Evolutionary conservation across 331 rosid genomes (phyloP).

Genomic region (Phaseolus coccineus): DNA sequence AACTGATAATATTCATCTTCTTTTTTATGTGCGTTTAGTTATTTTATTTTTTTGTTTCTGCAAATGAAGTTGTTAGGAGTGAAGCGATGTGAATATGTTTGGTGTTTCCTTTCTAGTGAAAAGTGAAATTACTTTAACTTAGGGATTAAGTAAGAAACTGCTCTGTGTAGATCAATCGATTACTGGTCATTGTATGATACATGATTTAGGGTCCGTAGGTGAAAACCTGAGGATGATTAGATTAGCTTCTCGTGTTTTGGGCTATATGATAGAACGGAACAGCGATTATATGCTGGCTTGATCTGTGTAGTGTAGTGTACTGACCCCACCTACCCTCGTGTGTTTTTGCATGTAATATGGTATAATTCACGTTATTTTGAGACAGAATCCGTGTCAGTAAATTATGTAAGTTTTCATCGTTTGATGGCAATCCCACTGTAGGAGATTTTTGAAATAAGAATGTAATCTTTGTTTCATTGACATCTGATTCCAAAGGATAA

Average conservation of each 20-base stretch:
- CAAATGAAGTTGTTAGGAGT: slow-evolving; percentile 24
- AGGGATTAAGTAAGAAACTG: slow-evolving; percentile 33
- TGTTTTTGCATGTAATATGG: slow-evolving; percentile 15
- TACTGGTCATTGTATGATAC: neutral
- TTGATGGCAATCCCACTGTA: slow-evolving; percentile 9
- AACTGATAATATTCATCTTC: neutral
- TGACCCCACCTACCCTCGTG: neutral
- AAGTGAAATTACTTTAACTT: neutral
- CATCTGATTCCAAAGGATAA: neutral
- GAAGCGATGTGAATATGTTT: neutral
- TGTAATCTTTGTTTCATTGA: slow-evolving; percentile 12
- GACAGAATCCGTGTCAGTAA: neutral
- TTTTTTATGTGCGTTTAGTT: neutral
- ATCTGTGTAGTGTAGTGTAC: neutral
- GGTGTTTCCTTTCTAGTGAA: slow-evolving; percentile 30
- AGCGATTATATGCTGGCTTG: neutral
- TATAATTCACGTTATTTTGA: slow-evolving; percentile 13
- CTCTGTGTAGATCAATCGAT: slow-evolving; percentile 26
- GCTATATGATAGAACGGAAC: slow-evolving; percentile 1
- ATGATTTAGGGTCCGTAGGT: slow-evolving; percentile 27
- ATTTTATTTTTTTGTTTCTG: slow-evolving; percentile 12
- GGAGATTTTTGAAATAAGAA: slow-evolving; percentile 21
- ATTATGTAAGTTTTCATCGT: slow-evolving; percentile 7
- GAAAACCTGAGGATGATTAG: slow-evolving; percentile 27
- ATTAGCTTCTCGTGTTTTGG: slow-evolving; percentile 7